Percentiles rank a stretch among this genome's conserved stretches.
Evolutionary conservation across 345 rosid species (phyloP).

Genomic region (Physaria fendleri): DNA sequence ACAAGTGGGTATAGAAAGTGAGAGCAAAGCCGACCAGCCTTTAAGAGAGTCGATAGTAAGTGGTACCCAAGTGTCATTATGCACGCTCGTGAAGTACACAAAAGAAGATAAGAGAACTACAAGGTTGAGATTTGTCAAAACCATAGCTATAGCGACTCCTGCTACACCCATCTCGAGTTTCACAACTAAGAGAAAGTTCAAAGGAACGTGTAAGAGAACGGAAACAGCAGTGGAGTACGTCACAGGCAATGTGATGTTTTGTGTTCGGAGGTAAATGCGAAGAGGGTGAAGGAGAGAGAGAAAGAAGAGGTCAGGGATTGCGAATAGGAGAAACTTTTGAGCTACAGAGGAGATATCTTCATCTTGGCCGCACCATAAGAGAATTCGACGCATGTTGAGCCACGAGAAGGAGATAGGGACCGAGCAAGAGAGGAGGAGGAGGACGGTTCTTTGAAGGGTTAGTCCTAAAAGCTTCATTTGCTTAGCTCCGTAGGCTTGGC

Average conservation of each 20-base stretch:
- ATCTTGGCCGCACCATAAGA: constrained; percentile 82
- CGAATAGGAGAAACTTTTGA: constrained; percentile 63
- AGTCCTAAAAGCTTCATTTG: constrained; percentile 82
- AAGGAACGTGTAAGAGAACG: constrained; percentile 70
- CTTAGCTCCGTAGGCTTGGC: constrained; percentile 94
- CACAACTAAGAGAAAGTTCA: constrained; percentile 68
- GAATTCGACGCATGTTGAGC: constrained; percentile 68
- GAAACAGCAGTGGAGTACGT: constrained; percentile 86
- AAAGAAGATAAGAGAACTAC: constrained; percentile 57
- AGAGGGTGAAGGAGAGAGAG: constrained; percentile 93
- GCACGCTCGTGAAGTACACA: constrained; percentile 63
- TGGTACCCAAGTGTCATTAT: constrained; percentile 75
- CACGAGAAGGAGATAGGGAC: constrained; percentile 81
- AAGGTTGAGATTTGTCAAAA: constrained; percentile 79
- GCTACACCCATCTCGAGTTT: constrained; percentile 75
- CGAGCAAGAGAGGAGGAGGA: constrained; percentile 78
- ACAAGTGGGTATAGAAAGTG: constrained; percentile 84
- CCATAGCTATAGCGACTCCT: constrained; percentile 89
- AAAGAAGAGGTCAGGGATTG: constrained; percentile 86
- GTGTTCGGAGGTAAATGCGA: constrained; percentile 77
- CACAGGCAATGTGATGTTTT: constrained; percentile 77
- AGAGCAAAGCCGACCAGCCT: constrained; percentile 88
- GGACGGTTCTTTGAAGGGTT: constrained; percentile 89
- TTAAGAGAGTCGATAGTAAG: constrained; percentile 63
- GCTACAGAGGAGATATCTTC: constrained; percentile 63